Evolutionary conservation across 2,329 filamentous ascomycete species (phyloP).

Genomic region (Ramularia endophylla): DNA sequence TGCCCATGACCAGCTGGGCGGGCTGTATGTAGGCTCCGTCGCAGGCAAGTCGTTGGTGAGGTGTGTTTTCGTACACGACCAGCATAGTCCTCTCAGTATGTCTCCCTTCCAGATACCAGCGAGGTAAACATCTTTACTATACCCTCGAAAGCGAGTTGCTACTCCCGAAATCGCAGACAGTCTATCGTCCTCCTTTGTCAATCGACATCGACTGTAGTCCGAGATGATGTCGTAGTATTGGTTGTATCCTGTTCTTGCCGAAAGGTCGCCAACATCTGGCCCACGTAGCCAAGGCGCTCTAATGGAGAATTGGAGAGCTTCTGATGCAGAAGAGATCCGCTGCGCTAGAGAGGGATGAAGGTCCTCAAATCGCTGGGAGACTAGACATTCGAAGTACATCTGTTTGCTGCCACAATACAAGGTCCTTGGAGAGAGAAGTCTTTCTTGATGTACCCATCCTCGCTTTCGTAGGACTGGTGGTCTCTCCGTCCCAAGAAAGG

Average conservation of each 20-base stretch:
- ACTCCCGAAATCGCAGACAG: neutral
- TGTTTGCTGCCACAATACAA: constrained; percentile 11
- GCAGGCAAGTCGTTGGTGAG: neutral
- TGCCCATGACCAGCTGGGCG: constrained; percentile 8
- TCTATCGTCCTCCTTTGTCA: neutral
- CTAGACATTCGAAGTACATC: constrained; percentile 10
- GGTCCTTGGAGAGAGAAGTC: constrained; percentile 10
- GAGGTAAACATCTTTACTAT: constrained; percentile 7
- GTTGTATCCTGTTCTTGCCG: neutral
- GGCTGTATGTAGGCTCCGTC: neutral
- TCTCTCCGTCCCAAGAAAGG: constrained; percentile 3
- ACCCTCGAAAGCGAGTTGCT: neutral
- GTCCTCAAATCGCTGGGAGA: neutral
- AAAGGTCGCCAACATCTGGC: neutral
- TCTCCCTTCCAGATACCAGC: constrained; percentile 5
- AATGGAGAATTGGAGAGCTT: neutral
- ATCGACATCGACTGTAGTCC: neutral
- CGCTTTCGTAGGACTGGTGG: constrained; percentile 4
- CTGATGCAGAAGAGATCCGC: neutral
- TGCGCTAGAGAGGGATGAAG: neutral
- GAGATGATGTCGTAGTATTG: neutral
- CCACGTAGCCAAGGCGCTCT: neutral
- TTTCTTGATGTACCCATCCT: constrained; percentile 12
- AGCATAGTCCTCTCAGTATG: constrained; percentile 2
- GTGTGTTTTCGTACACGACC: neutral